Base-by-base conservation (phyloP, 345 rosid genomes). In the Stellera chamaejasme region DNA sequence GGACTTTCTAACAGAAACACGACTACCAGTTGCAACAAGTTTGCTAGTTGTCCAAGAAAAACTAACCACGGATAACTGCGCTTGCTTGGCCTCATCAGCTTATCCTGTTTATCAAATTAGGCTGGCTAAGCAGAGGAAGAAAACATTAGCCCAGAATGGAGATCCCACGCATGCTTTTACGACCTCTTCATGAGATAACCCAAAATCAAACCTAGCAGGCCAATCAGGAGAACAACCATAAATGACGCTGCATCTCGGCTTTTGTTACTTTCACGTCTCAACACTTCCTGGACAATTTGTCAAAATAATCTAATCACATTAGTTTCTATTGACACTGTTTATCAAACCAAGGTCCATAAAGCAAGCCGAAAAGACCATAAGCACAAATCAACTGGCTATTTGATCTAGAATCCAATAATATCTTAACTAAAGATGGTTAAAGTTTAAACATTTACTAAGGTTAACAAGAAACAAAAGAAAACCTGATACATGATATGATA, bases 181-280 rank as follows among this genome's bases (percentile, higher is more conserved):
- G 84, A 65, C 71, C 63, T 80, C 82, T 82, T 85, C 81, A 80
- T 60, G 56, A 82, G 45, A 48, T 80, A 85, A 26, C 93, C 93
- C 75, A 82, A 51, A 41, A 85, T 27, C 60, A 85, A 52, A 67
- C 93, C 84, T 0, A 85, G 77, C 70, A 85, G 53, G 48, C 84
- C 88, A 44, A 82, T 66, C 15, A 82, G 39, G 61, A 80, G 57
- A 58, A 85, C 82, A 57, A 82, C 65, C 72, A 75, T 64, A 54
- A 71, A 66, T 0, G 89, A 80, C 45, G 78, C 66, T 36, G 84
- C 83, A 12, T 69, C 78, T 0, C 58, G 64, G 65, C 57, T 73
- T 70, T 69, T 85, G 76, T 51, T 72, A 48, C 81, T 66, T 59
- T 66, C 68, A 0, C 72, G 82, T 66, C 63, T 80, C 61, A 82